These are phyloP conservation scores for Hypoxylon sp. DNA, from an alignment of 2,329 filamentous ascomycete genomes.

Conservation along the genomic window DNA sequence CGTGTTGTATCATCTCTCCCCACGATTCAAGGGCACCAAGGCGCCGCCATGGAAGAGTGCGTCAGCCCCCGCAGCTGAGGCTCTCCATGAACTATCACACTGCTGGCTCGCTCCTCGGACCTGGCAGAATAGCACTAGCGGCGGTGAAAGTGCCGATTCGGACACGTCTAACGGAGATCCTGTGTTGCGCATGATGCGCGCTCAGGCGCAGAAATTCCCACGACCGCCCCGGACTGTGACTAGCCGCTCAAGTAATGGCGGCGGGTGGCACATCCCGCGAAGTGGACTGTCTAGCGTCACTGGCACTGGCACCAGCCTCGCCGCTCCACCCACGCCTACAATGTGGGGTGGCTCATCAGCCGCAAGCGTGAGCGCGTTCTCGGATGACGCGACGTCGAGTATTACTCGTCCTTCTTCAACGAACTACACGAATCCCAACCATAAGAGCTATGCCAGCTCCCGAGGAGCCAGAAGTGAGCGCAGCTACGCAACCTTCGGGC, in stretches of 20 bases:
- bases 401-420: slow-evolving; percentile 29
- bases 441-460: slow-evolving; percentile 26
- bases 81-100: slow-evolving; percentile 64
- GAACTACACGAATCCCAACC: slow-evolving; percentile 13
- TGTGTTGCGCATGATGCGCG: slow-evolving; percentile 48
- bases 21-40: slow-evolving; percentile 64
- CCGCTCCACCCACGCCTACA: slow-evolving; percentile 42
- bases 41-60: slow-evolving; percentile 68
- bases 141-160: slow-evolving; percentile 42
- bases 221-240: slow-evolving; percentile 42
- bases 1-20: slow-evolving; percentile 70
- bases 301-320: slow-evolving; percentile 6
- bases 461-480: slow-evolving; percentile 42
- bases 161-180: slow-evolving; percentile 44
- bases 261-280: slow-evolving; percentile 43
- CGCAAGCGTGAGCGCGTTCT: slow-evolving; percentile 47
- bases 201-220: slow-evolving; percentile 45
- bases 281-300: slow-evolving; percentile 42
- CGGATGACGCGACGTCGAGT: slow-evolving; percentile 47
- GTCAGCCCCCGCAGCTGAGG: slow-evolving; percentile 51
- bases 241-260: slow-evolving; percentile 33
- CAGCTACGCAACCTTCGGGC: slow-evolving; percentile 45
- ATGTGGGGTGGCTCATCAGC: slow-evolving; percentile 50
- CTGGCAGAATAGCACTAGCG: slow-evolving; percentile 53
- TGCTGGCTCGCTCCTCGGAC: slow-evolving; percentile 63